A percentile compares a stretch with the other conserved stretches of the same genome.
These are phyloP conservation scores for Quercus tomentella DNA, from an alignment of 331 rosid species.

Conservation along the genomic window DNA sequence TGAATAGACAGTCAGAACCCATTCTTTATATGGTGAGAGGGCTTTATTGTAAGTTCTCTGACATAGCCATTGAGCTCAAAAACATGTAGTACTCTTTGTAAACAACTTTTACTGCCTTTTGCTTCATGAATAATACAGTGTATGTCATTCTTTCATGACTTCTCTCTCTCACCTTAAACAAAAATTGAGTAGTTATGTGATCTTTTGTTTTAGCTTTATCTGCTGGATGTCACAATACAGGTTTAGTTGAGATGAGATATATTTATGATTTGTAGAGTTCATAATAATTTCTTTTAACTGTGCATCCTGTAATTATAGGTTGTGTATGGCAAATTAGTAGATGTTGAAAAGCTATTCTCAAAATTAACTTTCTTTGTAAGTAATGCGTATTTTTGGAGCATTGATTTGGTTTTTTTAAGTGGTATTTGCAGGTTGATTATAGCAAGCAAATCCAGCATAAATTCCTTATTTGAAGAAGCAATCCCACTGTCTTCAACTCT, in stretches of 20 bases:
- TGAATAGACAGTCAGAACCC: conserved; percentile 12
- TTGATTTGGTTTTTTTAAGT: background rate
- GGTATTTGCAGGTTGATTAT: background rate
- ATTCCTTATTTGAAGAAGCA: no score
- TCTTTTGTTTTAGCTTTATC: background rate
- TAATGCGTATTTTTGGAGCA: background rate
- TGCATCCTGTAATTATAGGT: background rate
- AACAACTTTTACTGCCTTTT: conserved; percentile 14
- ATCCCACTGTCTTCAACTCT: no score
- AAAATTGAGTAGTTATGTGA: background rate
- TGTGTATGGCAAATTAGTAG: background rate
- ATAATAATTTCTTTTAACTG: no score
- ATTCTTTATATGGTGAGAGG: conserved; percentile 45
- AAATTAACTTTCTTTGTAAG: background rate
- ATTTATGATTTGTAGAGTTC: background rate
- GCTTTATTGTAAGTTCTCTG: conserved; percentile 25
- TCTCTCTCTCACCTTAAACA: background rate
- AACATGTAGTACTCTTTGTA: conserved; percentile 12
- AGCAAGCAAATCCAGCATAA: background rate
- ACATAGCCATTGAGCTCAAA: conserved; percentile 18
- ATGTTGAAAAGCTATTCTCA: background rate
- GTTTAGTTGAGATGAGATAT: background rate
- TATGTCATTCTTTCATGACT: background rate
- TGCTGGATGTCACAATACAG: no score
- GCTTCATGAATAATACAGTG: background rate